These are phyloP conservation scores for Penicillium soppii DNA, from an alignment of 495 filamentous ascomycete species.

Conservation along the genomic window DNA sequence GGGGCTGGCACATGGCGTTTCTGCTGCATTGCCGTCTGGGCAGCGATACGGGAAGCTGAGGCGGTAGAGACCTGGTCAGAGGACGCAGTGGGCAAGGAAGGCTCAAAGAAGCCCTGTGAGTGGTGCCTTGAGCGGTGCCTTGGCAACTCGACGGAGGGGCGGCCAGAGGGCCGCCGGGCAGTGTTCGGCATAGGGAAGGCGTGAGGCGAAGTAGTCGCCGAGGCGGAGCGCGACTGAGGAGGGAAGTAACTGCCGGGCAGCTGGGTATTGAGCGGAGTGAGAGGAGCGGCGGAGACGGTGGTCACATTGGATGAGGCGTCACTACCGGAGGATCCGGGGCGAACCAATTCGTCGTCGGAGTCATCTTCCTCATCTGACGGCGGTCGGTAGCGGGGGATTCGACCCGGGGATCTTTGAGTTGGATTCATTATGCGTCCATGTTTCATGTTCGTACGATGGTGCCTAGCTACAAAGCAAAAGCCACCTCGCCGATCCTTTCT, in stretches of 20 bases:
- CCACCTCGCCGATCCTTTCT: constrained; percentile 6
- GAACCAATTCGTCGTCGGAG: constrained; percentile 38
- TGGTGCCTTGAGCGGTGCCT: constrained; percentile 58
- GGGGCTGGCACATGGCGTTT: constrained; percentile 61
- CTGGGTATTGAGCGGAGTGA: constrained; percentile 26
- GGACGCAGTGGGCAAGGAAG: constrained; percentile 71
- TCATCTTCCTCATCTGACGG: constrained; percentile 23
- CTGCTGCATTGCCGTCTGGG: constrained; percentile 84
- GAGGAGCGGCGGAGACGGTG: constrained; percentile 36
- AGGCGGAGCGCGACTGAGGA: constrained; percentile 37
- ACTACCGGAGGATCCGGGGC: constrained; percentile 50
- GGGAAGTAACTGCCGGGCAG: constrained; percentile 30
- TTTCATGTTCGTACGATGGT: background rate
- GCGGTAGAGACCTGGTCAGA: constrained; percentile 50
- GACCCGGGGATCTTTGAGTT: constrained; percentile 28
- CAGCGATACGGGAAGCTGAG: constrained; percentile 83
- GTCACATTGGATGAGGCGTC: constrained; percentile 56
- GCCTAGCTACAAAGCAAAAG: constrained; percentile 4
- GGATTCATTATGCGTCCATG: constrained; percentile 27
- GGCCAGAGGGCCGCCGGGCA: constrained; percentile 39
- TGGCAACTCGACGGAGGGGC: constrained; percentile 37
- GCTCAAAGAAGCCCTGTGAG: constrained; percentile 88
- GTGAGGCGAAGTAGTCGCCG: constrained; percentile 28
- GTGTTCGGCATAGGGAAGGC: constrained; percentile 42
- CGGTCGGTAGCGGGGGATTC: constrained; percentile 17